Base-by-base conservation (phyloP, 495 filamentous ascomycete species). In the Aspergillus saccharolyticus region DNA sequence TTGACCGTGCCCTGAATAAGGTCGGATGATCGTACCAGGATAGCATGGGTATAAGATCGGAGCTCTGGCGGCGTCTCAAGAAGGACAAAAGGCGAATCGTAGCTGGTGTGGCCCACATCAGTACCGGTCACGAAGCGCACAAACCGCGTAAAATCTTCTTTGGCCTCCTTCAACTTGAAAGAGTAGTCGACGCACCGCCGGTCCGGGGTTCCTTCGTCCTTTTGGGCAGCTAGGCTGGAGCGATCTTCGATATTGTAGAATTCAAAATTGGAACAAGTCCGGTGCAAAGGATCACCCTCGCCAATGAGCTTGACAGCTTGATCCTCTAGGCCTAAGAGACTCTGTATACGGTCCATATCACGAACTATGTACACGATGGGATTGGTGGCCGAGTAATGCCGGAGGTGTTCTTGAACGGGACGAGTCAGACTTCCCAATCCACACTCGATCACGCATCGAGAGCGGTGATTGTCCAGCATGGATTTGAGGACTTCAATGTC, bases 291-390 rank as follows among this genome's bases (percentile, higher is more conserved):
- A 64, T 85, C 70, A 65, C 75, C 63, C 66, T 80, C 65, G 69
- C 77, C 70, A 59, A 87, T 61, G 59, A 83, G 63, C 60, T 72
- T 57, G 66, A 73, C 67, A 52, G 83, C 72, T 57, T 78, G 78
- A 39, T 88, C 80, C 20, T 78, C 75, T 16, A 84, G 67, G 9
- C 84, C 78, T n/a, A 91, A 69, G 28, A 89, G 70, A n/a, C 73
- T 72, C 42, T 81, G 80, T 42, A 92, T 83, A 46, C 83, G 82
- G 52, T 83, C 76, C 61, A 82, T 83, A 60, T 90, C 86, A 21
- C 89, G 80, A 42, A 88, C 76, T 22, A 92, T 69, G 59, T 94
- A 86, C 3, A 92, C 80, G 17, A 94, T 85, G 0, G 89, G 88
- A 62, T 91, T 83, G 2, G 83, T 85, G 48, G 74, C 72, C 18